Conservation (phyloP, 1,139 yeast genomes). For the Debaryomyces robertsiae region DNA sequence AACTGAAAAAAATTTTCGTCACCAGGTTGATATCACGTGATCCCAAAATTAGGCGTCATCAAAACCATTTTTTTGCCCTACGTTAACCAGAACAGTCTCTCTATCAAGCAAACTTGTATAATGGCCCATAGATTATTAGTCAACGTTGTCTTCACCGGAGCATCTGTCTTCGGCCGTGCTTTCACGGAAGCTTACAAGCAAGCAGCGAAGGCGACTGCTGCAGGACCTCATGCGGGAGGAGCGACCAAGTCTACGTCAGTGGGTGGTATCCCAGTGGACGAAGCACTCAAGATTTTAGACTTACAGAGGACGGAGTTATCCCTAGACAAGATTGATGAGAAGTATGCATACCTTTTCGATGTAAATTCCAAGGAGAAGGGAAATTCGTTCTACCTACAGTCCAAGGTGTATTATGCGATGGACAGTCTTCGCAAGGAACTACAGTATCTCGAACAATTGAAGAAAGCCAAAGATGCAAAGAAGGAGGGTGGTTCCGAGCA, state of each 20-base stretch:
- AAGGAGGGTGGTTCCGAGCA: conserved; percentile 1
- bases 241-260: conserved; percentile 51
- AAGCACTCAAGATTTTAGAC: conserved; percentile 88
- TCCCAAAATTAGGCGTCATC: background rate
- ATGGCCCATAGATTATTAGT: conserved; percentile 91
- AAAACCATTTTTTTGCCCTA: background rate
- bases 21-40: no score
- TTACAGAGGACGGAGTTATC: conserved; percentile 61
- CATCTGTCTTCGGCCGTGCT: conserved; percentile 93
- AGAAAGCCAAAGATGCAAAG: conserved; percentile 23
- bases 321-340: conserved; percentile 66
- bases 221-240: conserved; percentile 53
- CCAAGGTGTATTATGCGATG: conserved; percentile 79
- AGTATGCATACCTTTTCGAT: conserved; percentile 81
- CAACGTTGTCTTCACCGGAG: conserved; percentile 91
- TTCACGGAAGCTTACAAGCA: conserved; percentile 97
- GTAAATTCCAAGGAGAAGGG: conserved; percentile 93
- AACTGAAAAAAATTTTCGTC: no score
- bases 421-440: conserved; percentile 49
- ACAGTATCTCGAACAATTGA: conserved; percentile 44
- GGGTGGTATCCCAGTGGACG: conserved; percentile 84
- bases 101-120: background rate
- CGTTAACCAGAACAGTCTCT: no score
- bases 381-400: conserved; percentile 88
- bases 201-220: conserved; percentile 85